Percentiles rank a stretch among this genome's conserved stretches.
These are phyloP conservation scores for Talaromyces amestolkiae DNA, from an alignment of 2,329 filamentous ascomycete genomes.

Conservation along the genomic window DNA sequence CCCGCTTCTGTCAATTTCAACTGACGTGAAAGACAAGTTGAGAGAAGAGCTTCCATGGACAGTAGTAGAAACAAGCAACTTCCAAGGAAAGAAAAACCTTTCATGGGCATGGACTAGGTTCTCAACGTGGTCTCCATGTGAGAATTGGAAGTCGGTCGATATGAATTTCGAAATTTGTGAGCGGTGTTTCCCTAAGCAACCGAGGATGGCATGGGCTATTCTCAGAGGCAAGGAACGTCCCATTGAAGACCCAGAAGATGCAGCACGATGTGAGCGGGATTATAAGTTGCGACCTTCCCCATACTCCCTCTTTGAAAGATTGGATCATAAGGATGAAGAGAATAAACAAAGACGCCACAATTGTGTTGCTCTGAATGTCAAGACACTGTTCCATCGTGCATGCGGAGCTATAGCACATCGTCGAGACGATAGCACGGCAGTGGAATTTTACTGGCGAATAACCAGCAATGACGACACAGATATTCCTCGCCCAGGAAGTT, in stretches of 20 bases:
- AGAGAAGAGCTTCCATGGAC: conserved; percentile 27
- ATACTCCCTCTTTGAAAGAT: conserved; percentile 40
- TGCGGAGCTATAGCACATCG: conserved; percentile 27
- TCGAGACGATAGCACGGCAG: conserved; percentile 16
- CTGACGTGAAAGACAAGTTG: conserved; percentile 18
- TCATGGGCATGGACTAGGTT: conserved; percentile 36
- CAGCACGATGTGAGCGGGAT: conserved; percentile 50
- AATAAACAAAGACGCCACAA: conserved; percentile 35
- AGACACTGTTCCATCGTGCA: conserved; percentile 38
- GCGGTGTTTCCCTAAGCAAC: conserved; percentile 34
- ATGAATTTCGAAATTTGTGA: conserved; percentile 22
- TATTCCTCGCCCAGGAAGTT: conserved; percentile 36
- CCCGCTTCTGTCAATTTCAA: conserved; percentile 31
- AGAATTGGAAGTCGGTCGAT: conserved; percentile 30
- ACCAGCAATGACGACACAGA: conserved; percentile 44
- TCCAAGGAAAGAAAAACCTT: conserved; percentile 26
- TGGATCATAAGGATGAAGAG: conserved; percentile 22
- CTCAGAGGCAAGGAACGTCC: conserved; percentile 29
- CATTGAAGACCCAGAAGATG: conserved; percentile 53
- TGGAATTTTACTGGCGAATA: conserved; percentile 47
- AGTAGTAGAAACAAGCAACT: conserved; percentile 28
- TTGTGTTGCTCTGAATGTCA: conserved; percentile 38
- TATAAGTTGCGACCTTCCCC: conserved; percentile 49
- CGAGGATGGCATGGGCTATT: conserved; percentile 35
- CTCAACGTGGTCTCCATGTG: conserved; percentile 26